Percentiles rank a stretch among this genome's conserved stretches.
Evolutionary conservation across 2,329 filamentous ascomycete species (phyloP).

Genomic region (Beauveria rudraprayagi): DNA sequence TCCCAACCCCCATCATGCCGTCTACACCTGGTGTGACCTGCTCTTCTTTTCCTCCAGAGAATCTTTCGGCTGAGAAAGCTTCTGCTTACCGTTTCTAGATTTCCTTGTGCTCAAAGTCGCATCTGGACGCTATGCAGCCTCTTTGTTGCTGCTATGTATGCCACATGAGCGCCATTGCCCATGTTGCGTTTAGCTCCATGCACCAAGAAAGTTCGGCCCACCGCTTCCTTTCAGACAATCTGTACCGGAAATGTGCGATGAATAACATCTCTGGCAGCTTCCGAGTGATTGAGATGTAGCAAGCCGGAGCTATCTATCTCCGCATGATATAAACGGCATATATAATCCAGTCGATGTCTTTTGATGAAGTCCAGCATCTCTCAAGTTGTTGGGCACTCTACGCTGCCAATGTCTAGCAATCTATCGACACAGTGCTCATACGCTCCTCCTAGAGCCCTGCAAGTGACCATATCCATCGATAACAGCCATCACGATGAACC

Average conservation of each 20-base stretch:
- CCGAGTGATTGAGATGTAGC: neutral
- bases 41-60: neutral
- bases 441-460: neutral
- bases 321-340: neutral
- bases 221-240: neutral
- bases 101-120: slow-evolving; percentile 8
- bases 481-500: neutral
- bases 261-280: neutral
- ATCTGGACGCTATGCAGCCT: neutral
- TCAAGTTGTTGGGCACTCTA: too few relatives aligned
- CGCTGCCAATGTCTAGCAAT: neutral
- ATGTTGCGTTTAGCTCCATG: slow-evolving; percentile 2
- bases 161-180: slow-evolving; percentile 3
- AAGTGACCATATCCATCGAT: neutral
- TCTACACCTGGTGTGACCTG: neutral
- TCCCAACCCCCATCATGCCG: neutral
- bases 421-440: neutral
- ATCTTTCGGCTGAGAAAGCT: slow-evolving; percentile 16
- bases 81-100: slow-evolving; percentile 17
- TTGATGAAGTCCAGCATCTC: neutral
- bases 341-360: neutral
- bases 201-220: neutral
- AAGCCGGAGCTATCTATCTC: neutral
- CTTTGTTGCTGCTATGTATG: slow-evolving; percentile 10
- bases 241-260: neutral